Evolutionary conservation across 73 alveolate genomes (phyloP).

Genomic region (Stentor coeruleus): DNA sequence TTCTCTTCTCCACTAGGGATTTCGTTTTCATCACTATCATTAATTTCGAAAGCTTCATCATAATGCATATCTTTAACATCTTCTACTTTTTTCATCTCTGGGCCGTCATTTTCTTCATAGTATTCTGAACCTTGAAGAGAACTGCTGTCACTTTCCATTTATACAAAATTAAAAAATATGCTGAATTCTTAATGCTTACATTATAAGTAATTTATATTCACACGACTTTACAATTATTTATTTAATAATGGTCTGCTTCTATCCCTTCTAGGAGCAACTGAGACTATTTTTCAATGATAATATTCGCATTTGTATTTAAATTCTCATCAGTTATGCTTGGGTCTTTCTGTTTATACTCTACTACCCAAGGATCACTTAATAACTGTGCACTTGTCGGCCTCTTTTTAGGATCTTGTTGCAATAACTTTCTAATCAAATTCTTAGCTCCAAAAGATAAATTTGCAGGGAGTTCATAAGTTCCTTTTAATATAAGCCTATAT

Average conservation of each 20-base stretch:
- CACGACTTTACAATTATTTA: too few species aligned
- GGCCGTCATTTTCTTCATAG: constrained; percentile 2
- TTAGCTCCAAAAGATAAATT: constrained; percentile 42
- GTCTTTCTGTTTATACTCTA: background rate
- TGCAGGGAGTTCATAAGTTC: constrained; percentile 60
- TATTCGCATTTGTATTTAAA: too few species aligned
- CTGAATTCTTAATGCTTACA: too few species aligned
- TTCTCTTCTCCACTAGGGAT: constrained; percentile 55
- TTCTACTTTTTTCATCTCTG: constrained; percentile 8
- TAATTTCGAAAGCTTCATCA: constrained; percentile 60
- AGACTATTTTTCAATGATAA: too few species aligned
- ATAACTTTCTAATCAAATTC: constrained; percentile 59
- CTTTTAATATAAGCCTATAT: constrained; percentile 57
- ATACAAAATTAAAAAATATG: too few species aligned
- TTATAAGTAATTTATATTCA: too few species aligned
- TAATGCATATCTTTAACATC: constrained; percentile 52
- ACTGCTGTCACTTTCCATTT: constrained; percentile 13
- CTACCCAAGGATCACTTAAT: constrained; percentile 67
- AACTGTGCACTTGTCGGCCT: constrained; percentile 63
- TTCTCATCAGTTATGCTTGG: too few species aligned
- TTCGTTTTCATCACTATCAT: constrained; percentile 59
- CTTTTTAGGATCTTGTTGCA: constrained; percentile 59
- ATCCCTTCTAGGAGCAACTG: too few species aligned
- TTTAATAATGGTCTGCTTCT: too few species aligned
- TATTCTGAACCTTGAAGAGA: background rate